These are phyloP conservation scores for Dothistroma septosporum DNA, from an alignment of 2,329 filamentous ascomycete species.

Conservation along the genomic window DNA sequence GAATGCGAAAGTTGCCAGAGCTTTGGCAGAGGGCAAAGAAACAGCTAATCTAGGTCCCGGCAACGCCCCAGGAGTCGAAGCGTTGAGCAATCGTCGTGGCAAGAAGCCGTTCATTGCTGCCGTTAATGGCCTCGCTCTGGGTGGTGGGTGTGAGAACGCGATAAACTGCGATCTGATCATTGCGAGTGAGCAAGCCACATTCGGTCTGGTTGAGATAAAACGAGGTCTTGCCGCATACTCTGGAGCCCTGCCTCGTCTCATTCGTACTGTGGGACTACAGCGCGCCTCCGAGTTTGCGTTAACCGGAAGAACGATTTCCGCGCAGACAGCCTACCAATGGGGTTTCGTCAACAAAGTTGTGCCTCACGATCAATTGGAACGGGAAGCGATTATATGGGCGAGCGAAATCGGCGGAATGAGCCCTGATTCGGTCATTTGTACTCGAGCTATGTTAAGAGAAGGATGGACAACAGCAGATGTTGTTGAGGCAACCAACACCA, in stretches of 20 bases:
- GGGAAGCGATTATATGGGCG: not conserved
- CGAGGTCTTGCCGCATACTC: conserved; percentile 67
- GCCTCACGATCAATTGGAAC: conserved; percentile 26
- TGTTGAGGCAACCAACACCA: conserved; percentile 35
- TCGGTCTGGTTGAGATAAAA: conserved; percentile 67
- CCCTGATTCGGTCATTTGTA: conserved; percentile 37
- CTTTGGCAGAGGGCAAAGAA: conserved; percentile 16
- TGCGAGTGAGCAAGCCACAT: conserved; percentile 55
- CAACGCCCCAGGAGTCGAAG: conserved; percentile 53
- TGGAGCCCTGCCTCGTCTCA: conserved; percentile 65
- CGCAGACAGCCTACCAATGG: conserved; percentile 59
- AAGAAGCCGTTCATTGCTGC: conserved; percentile 73
- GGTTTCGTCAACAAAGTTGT: conserved; percentile 58
- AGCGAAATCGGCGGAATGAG: conserved; percentile 30
- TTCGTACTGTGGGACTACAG: conserved; percentile 61
- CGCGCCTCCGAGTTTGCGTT: conserved; percentile 68
- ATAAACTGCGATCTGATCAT: conserved; percentile 68
- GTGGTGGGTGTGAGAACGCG: conserved; percentile 72
- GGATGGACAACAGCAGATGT: conserved; percentile 38
- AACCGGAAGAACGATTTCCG: conserved; percentile 49
- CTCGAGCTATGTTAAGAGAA: conserved; percentile 34
- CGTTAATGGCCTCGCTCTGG: conserved; percentile 70
- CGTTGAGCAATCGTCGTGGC: conserved; percentile 45
- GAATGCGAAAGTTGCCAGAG: conserved; percentile 25
- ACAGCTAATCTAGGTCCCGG: conserved; percentile 54